These are phyloP conservation scores for Akanthomyces dipterigenus DNA, from an alignment of 2,329 filamentous ascomycete genomes.

Conservation along the genomic window DNA sequence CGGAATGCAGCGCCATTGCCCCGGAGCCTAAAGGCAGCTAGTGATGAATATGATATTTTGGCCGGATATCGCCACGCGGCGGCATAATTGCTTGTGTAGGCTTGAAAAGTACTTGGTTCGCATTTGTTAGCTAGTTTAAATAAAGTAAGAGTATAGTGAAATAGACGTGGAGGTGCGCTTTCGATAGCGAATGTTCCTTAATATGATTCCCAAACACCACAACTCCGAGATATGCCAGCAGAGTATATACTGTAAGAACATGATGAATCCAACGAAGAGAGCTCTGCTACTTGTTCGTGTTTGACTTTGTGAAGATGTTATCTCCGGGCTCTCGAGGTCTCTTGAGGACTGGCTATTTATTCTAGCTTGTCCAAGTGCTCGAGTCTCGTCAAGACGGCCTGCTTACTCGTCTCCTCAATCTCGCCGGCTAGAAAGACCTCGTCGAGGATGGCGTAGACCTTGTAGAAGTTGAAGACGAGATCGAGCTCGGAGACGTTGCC, in stretches of 20 bases:
- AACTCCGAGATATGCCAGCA: constrained; percentile 9
- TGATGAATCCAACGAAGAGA: neutral
- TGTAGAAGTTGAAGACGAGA: constrained; percentile 75
- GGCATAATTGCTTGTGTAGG: neutral
- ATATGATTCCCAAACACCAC: neutral
- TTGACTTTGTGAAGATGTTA: neutral
- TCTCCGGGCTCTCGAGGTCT: neutral
- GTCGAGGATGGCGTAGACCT: constrained; percentile 95
- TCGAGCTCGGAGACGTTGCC: constrained; percentile 98
- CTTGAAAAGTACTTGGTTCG: neutral
- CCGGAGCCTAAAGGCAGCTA: neutral
- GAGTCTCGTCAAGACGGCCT: constrained; percentile 87
- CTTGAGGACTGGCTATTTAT: constrained; percentile 33
- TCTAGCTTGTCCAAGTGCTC: constrained; percentile 97
- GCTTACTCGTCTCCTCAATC: constrained; percentile 98
- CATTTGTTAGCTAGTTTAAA: neutral
- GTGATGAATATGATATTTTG: neutral
- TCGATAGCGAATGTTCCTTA: neutral
- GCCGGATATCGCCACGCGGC: neutral
- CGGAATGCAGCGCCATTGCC: neutral
- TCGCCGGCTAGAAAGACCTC: constrained; percentile 97
- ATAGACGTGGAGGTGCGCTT: neutral
- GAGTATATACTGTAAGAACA: neutral
- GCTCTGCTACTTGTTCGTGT: neutral
- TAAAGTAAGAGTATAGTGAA: neutral